phyloP scores from a whole-genome alignment of 2,329 filamentous ascomycete genomes.

The Esteya vermicola region DNA sequence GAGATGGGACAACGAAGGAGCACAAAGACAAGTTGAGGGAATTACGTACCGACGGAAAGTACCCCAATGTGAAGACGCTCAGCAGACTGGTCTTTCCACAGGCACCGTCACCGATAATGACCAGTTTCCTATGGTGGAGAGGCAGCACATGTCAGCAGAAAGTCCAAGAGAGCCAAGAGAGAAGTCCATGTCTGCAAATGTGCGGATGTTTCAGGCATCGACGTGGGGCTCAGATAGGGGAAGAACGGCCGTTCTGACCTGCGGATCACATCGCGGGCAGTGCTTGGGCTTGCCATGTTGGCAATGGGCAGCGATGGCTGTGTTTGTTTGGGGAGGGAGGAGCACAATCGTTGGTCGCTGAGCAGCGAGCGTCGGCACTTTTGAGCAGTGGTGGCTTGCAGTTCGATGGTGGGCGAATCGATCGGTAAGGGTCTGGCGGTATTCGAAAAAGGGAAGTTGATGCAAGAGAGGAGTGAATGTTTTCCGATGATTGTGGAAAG shows the following conservation, averaged over 20 bases:
- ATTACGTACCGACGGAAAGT: constrained; percentile 81
- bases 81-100: constrained; percentile 96
- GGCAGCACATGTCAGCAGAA: neutral
- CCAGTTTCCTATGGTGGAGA: constrained; percentile 90
- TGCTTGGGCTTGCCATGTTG: constrained; percentile 19
- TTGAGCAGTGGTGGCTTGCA: neutral
- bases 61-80: constrained; percentile 94
- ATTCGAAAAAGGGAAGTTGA: too few species aligned
- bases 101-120: constrained; percentile 93
- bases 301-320: neutral
- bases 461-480: too few species aligned
- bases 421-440: too few species aligned
- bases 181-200: too few species aligned
- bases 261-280: constrained; percentile 22
- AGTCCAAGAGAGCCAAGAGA: neutral
- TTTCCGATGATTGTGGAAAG: too few species aligned
- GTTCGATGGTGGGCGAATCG: neutral
- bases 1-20: neutral
- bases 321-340: neutral
- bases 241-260: too few species aligned
- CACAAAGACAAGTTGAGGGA: neutral
- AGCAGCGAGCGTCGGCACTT: neutral
- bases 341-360: neutral
- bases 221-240: too few species aligned
- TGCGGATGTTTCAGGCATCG: too few species aligned